Evolutionary conservation across 2,329 filamentous ascomycete species (phyloP).

Genomic region (Alternaria infectoria): DNA sequence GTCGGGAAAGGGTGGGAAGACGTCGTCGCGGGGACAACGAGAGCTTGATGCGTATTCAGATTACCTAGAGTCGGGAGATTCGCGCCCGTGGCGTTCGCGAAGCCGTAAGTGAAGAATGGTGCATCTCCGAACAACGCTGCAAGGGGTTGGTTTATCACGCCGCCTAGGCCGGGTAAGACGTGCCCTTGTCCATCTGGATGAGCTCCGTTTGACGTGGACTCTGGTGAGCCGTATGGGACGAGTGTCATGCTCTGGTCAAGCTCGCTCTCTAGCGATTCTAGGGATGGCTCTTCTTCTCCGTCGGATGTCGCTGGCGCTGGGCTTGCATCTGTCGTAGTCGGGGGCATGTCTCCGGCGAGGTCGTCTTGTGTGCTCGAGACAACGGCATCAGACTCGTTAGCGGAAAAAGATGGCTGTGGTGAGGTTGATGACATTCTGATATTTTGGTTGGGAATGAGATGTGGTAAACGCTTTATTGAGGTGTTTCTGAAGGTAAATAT

Average conservation of each 20-base stretch:
- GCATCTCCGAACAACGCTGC: neutral
- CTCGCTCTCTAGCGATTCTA: neutral
- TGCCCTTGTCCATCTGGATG: neutral
- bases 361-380: neutral
- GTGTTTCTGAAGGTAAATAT: neutral
- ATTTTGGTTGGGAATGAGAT: neutral
- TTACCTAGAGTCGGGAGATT: neutral
- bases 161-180: neutral
- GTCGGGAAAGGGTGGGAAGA: neutral
- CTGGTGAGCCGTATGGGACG: neutral
- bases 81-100: neutral
- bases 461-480: neutral
- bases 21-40: neutral
- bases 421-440: neutral
- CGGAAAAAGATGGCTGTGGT: neutral
- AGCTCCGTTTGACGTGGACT: neutral
- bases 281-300: neutral
- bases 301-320: neutral
- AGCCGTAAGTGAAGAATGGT: neutral
- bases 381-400: neutral
- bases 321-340: neutral
- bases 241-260: neutral
- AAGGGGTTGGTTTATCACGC: neutral
- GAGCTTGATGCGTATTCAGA: neutral
- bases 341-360: neutral